These are phyloP conservation scores for Botrytis aclada DNA, from an alignment of 2,329 filamentous ascomycete genomes.

Conservation along the genomic window DNA sequence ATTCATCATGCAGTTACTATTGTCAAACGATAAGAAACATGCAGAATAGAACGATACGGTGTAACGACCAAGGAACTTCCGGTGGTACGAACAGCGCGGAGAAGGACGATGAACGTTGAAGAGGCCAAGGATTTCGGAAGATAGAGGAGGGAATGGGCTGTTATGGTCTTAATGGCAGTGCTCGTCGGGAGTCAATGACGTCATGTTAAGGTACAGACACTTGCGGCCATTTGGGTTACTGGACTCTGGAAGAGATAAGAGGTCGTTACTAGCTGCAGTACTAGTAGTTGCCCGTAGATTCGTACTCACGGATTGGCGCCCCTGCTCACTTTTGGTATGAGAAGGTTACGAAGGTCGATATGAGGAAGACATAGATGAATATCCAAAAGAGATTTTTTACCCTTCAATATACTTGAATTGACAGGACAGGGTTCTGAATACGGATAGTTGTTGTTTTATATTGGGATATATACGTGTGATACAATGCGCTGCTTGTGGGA, in stretches of 20 bases:
- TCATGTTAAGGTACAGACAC: constrained; percentile 21
- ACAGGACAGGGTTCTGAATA: not conserved
- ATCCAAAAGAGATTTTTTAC: not conserved
- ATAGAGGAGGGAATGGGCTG: not conserved
- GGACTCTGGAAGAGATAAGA: not conserved
- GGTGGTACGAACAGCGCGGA: constrained; percentile 5
- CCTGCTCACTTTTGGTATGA: constrained; percentile 3
- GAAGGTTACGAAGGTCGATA: not conserved
- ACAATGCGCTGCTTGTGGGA: not conserved
- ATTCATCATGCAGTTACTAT: constrained; percentile 51
- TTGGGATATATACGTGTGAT: not conserved
- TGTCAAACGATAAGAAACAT: constrained; percentile 57
- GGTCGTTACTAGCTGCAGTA: constrained; percentile 4
- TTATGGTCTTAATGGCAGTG: constrained; percentile 11
- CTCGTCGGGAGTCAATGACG: constrained; percentile 25
- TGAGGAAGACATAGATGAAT: not conserved
- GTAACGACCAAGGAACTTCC: constrained; percentile 15
- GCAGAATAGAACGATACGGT: constrained; percentile 7
- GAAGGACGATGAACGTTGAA: not conserved
- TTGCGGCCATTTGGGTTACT: not conserved
- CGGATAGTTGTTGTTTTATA: not conserved
- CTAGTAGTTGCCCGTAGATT: not conserved
- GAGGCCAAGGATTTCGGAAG: not conserved
- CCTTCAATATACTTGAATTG: constrained; percentile 6
- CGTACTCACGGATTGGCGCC: not conserved